phyloP scores from a whole-genome alignment of 192 early-diverging fungal species.

The Lobosporangium transversale region DNA sequence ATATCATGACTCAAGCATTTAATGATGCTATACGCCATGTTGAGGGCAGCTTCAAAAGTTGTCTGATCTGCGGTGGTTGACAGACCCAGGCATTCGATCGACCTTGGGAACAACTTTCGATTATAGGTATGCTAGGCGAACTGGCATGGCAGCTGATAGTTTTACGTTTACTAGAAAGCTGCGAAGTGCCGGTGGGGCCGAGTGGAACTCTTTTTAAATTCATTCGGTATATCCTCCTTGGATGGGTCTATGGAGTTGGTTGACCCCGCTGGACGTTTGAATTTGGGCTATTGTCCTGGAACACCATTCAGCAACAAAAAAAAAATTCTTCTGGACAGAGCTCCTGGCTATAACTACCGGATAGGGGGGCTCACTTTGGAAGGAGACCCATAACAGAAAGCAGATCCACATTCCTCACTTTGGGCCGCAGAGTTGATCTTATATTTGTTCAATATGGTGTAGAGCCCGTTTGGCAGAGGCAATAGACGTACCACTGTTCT shows the following conservation, averaged over 20 bases:
- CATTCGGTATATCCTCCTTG: slow-evolving; percentile 53
- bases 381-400: slow-evolving; percentile 27
- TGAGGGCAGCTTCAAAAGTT: too few relatives aligned
- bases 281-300: too few relatives aligned
- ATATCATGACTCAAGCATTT: too few relatives aligned
- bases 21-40: too few relatives aligned
- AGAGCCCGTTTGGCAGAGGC: slow-evolving; percentile 9
- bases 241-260: slow-evolving; percentile 34
- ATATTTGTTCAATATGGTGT: slow-evolving; percentile 35
- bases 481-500: slow-evolving; percentile 33
- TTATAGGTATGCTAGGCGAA: too few relatives aligned
- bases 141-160: slow-evolving; percentile 54
- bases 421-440: slow-evolving; percentile 28
- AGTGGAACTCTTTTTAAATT: slow-evolving; percentile 56
- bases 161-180: too few relatives aligned
- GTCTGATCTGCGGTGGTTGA: too few relatives aligned
- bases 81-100: too few relatives aligned
- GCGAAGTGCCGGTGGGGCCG: slow-evolving; percentile 54
- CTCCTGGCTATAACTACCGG: slow-evolving; percentile 16
- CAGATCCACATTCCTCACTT: slow-evolving; percentile 39
- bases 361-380: slow-evolving; percentile 20
- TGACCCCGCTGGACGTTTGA: too few relatives aligned
- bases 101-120: too few relatives aligned
- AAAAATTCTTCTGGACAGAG: slow-evolving; percentile 46
- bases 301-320: too few relatives aligned